Evolutionary conservation across 768 basidiomycete genomes (phyloP).

Genomic region (Trametes cinnabarina): DNA sequence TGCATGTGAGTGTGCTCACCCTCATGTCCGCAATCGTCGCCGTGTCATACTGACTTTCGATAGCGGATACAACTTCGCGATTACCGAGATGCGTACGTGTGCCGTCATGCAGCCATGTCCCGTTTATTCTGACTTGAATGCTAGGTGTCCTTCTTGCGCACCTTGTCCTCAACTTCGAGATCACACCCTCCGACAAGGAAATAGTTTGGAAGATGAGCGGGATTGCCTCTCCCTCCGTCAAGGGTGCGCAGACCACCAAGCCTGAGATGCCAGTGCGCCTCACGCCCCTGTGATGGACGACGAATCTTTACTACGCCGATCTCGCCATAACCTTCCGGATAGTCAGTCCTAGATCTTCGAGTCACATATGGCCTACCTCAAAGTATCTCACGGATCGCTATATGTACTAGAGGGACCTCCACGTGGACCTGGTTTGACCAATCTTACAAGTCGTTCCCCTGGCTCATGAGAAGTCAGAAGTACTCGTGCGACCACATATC

Average conservation of each 20-base stretch:
- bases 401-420: too few species aligned
- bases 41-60: background rate
- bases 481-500: too few species aligned
- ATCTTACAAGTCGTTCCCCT: too few species aligned
- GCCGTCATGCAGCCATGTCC: too few species aligned
- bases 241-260: background rate
- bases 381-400: too few species aligned
- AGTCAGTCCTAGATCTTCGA: too few species aligned
- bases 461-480: too few species aligned
- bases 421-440: too few species aligned
- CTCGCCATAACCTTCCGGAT: too few species aligned
- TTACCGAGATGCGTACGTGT: conserved; percentile 2
- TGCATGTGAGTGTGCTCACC: conserved; percentile 4
- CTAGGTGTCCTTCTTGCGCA: conserved; percentile 4
- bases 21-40: background rate
- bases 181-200: conserved; percentile 7
- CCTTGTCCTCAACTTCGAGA: conserved; percentile 1
- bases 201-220: conserved; percentile 13
- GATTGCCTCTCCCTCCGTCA: conserved; percentile 5
- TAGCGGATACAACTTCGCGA: conserved; percentile 11
- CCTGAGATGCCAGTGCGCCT: conserved; percentile 7
- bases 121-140: background rate
- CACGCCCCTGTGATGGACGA: background rate
- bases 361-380: too few species aligned
- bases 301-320: background rate